These are phyloP conservation scores for Saccharomycopsis fermentans DNA, from an alignment of 805 yeast genomes.

Conservation along the genomic window DNA sequence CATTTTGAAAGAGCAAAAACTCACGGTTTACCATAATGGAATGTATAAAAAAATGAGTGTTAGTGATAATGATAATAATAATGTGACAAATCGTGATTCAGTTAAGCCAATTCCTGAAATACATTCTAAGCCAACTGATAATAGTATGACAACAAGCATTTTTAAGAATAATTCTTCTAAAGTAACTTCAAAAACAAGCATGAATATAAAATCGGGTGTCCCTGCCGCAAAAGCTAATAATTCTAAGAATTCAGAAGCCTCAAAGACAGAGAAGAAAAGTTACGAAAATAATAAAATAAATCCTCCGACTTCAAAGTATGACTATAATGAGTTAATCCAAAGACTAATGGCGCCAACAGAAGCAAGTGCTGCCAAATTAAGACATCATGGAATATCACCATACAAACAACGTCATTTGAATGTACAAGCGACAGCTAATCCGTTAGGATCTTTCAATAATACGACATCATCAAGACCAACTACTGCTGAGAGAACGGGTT, in stretches of 20 bases:
- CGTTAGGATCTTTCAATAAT: background rate
- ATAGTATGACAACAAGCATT: slow-evolving; percentile 14
- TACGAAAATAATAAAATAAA: background rate
- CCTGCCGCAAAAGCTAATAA: background rate
- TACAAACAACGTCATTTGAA: background rate
- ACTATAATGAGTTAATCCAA: background rate
- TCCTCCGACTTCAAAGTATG: background rate
- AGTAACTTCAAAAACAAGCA: background rate
- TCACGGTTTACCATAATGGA: background rate
- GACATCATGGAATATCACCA: background rate
- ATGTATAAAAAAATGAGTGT: background rate
- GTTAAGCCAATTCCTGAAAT: background rate
- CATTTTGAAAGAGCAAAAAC: background rate
- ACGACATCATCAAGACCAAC: background rate
- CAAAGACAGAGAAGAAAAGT: background rate
- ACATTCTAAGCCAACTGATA: background rate
- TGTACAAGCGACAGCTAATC: background rate
- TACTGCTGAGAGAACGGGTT: background rate
- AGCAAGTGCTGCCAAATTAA: slow-evolving; percentile 12
- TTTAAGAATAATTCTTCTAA: slow-evolving; percentile 4
- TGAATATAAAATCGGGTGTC: background rate
- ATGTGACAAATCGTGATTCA: background rate
- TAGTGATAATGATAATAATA: background rate
- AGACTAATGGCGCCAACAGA: slow-evolving; percentile 13
- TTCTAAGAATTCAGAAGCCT: background rate